Conservation (phyloP, 345 rosid species). For the Barbarea vulgaris region DNA sequence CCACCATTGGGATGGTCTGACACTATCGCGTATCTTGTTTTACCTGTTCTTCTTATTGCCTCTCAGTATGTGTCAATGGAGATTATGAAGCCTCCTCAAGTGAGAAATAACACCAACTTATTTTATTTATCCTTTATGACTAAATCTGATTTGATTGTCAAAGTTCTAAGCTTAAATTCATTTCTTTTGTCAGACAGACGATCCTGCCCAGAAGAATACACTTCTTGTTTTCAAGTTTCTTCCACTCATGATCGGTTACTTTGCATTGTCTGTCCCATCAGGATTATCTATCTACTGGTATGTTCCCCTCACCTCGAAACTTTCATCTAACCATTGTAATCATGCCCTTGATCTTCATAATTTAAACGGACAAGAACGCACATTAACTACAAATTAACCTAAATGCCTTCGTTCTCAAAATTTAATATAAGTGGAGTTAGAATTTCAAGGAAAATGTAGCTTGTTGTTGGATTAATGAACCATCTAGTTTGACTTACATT, state of each 20-base stretch:
- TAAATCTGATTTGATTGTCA: neutral
- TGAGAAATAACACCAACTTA: conserved; percentile 41
- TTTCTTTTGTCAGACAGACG: conserved; percentile 74
- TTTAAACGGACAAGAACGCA: neutral
- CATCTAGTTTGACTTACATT: neutral
- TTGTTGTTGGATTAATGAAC: neutral
- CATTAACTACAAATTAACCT: neutral
- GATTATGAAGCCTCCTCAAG: conserved; percentile 99
- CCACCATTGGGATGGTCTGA: conserved; percentile 97
- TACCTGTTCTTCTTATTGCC: conserved; percentile 87
- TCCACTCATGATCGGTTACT: conserved; percentile 98
- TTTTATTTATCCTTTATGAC: neutral
- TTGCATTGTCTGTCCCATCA: conserved; percentile 96
- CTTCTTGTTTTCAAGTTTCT: conserved; percentile 95
- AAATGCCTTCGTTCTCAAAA: neutral
- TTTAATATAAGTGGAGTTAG: neutral
- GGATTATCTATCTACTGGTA: conserved; percentile 97
- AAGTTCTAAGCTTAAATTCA: conserved; percentile 6
- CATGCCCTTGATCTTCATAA: neutral
- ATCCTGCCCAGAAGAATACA: conserved; percentile 94
- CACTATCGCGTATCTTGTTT: conserved; percentile 93
- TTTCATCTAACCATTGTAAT: neutral
- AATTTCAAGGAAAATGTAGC: neutral
- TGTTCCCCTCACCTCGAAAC: conserved; percentile 45
- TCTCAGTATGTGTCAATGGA: conserved; percentile 97